A percentile compares a stretch with the other conserved stretches of the same genome.
Evolutionary conservation across 768 basidiomycete species (phyloP).

Genomic region (Leccinum barrowsii): DNA sequence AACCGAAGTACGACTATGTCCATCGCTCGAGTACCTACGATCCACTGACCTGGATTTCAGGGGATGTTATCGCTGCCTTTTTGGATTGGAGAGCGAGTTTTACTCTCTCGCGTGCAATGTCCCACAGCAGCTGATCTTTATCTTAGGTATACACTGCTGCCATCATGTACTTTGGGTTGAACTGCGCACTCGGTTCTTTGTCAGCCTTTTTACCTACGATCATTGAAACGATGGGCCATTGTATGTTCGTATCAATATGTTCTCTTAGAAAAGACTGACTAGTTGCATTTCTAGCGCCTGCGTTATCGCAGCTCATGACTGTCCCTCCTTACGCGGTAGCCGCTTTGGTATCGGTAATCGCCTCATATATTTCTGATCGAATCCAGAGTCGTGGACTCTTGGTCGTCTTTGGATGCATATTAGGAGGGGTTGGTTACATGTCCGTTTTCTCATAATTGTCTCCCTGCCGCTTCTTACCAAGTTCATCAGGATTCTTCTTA

Average conservation of each 20-base stretch:
- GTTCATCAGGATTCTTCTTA: slow-evolving; percentile 31
- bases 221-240: slow-evolving; percentile 47
- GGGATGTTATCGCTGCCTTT: slow-evolving; percentile 41
- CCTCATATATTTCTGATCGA: slow-evolving; percentile 42
- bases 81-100: slow-evolving; percentile 40
- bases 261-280: neutral
- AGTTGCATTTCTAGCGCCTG: slow-evolving; percentile 33
- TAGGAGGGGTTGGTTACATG: slow-evolving; percentile 43
- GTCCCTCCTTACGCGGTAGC: slow-evolving; percentile 52
- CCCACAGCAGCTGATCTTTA: neutral
- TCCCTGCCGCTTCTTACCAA: neutral
- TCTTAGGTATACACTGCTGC: slow-evolving; percentile 43
- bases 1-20: slow-evolving; percentile 33
- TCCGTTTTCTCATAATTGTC: slow-evolving; percentile 11
- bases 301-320: slow-evolving; percentile 46
- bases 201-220: slow-evolving; percentile 56
- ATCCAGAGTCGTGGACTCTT: slow-evolving; percentile 41
- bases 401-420: slow-evolving; percentile 25
- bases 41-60: slow-evolving; percentile 20
- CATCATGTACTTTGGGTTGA: slow-evolving; percentile 45
- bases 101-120: too few species aligned
- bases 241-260: slow-evolving; percentile 24
- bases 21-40: neutral
- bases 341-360: slow-evolving; percentile 32
- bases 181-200: slow-evolving; percentile 46